These are phyloP conservation scores for Croton laevigatus DNA, from an alignment of 441 rosid genomes.

Conservation along the genomic window DNA sequence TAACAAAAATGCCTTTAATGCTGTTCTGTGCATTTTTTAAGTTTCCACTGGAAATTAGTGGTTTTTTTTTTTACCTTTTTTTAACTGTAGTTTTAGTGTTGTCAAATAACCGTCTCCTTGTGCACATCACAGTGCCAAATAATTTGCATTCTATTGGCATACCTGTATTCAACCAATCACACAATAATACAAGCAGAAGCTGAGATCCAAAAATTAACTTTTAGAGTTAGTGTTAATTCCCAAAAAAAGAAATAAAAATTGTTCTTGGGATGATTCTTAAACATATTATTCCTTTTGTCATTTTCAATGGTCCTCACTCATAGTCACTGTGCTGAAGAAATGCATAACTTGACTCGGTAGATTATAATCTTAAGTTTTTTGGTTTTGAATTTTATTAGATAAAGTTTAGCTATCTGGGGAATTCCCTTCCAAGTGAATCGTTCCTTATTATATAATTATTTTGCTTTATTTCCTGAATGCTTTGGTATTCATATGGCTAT, in stretches of 20 bases:
- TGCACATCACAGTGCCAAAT: neutral
- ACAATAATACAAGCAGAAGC: neutral
- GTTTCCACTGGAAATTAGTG: no score
- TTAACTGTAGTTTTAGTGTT: neutral
- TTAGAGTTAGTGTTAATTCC: neutral
- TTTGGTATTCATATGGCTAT: neutral
- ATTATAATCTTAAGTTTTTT: neutral
- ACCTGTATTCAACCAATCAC: no score
- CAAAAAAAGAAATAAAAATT: neutral
- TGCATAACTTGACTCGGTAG: neutral
- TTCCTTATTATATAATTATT: neutral
- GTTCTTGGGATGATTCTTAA: neutral
- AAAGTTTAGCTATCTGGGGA: neutral
- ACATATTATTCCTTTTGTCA: neutral
- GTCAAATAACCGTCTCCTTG: no score
- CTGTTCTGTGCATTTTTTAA: neutral
- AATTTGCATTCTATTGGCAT: neutral
- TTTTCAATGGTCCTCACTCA: neutral
- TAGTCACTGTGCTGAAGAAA: neutral
- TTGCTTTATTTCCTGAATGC: neutral
- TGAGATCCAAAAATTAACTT: neutral
- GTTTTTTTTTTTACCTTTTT: neutral
- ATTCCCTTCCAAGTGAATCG: neutral
- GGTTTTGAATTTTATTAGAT: neutral
- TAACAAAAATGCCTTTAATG: neutral